These are phyloP conservation scores for Pseudoneurospora amorphoporcata DNA, from an alignment of 495 filamentous ascomycete species.

Conservation along the genomic window DNA sequence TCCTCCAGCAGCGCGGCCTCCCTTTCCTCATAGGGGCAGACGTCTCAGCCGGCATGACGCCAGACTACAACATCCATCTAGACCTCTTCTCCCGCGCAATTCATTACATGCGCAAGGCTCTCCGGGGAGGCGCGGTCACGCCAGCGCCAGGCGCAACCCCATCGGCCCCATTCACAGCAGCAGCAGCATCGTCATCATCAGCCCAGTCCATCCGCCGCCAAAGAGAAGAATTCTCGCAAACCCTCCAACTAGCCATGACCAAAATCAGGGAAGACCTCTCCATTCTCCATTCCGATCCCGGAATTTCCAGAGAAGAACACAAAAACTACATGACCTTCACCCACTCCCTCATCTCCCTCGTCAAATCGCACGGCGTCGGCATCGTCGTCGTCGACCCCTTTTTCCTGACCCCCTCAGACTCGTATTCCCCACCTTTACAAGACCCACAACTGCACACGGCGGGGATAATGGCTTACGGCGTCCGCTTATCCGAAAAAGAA, in stretches of 20 bases:
- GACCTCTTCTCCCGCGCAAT: conserved; percentile 29
- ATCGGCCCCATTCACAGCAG: background rate
- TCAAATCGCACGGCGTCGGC: conserved; percentile 36
- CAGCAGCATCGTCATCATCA: background rate
- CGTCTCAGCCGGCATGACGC: conserved; percentile 16
- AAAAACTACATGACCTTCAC: conserved; percentile 33
- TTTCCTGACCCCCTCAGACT: conserved; percentile 35
- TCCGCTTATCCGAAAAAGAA: conserved; percentile 33
- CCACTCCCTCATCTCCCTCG: conserved; percentile 31
- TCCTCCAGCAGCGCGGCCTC: conserved; percentile 22
- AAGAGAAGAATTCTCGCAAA: conserved; percentile 23
- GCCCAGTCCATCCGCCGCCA: conserved; percentile 14
- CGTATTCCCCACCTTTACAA: conserved; percentile 38
- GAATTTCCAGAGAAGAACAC: conserved; percentile 15
- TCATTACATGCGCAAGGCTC: conserved; percentile 31
- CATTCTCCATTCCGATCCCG: conserved; percentile 14
- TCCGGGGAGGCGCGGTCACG: conserved; percentile 7
- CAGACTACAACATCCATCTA: conserved; percentile 31
- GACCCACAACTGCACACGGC: conserved; percentile 40
- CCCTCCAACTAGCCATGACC: conserved; percentile 33
- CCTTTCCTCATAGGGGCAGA: conserved; percentile 23
- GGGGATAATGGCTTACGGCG: conserved; percentile 38
- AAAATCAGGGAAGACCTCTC: conserved; percentile 37
- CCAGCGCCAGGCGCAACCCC: background rate
- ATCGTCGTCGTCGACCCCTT: conserved; percentile 35